phyloP scores from a whole-genome alignment of 768 basidiomycete species.

The Tephrocybe rancida region DNA sequence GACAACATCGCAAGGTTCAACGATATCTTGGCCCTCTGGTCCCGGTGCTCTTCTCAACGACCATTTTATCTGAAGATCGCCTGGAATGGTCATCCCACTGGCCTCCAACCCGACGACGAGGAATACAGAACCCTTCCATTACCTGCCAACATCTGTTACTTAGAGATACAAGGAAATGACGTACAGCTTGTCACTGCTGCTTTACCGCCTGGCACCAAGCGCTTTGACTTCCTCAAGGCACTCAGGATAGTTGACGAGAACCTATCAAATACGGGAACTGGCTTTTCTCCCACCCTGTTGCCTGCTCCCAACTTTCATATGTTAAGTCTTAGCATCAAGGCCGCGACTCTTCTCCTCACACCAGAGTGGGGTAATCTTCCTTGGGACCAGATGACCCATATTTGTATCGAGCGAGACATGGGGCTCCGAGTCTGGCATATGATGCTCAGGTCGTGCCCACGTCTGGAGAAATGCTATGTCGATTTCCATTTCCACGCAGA shows the following conservation, averaged over 20 bases:
- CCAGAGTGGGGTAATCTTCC: background rate
- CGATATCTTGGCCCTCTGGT: background rate
- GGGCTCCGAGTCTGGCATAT: background rate
- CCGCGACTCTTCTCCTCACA: background rate
- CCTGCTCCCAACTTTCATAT: background rate
- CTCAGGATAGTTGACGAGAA: background rate
- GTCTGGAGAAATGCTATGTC: background rate
- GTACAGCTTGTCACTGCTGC: background rate
- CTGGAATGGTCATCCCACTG: background rate
- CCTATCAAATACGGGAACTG: background rate
- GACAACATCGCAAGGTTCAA: background rate
- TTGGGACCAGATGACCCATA: conserved; percentile 2
- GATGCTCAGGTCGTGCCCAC: background rate
- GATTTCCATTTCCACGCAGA: background rate
- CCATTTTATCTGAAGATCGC: background rate
- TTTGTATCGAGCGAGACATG: background rate
- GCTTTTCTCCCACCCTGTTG: background rate
- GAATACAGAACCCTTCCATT: background rate
- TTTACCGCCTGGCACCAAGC: background rate
- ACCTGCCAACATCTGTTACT: background rate
- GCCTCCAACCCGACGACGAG: background rate
- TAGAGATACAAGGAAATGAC: background rate
- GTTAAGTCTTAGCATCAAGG: background rate
- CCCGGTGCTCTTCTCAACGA: background rate
- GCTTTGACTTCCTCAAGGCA: background rate